Evolutionary conservation across 2,329 filamentous ascomycete genomes (phyloP).

Genomic region (Neoascochyta sp.): DNA sequence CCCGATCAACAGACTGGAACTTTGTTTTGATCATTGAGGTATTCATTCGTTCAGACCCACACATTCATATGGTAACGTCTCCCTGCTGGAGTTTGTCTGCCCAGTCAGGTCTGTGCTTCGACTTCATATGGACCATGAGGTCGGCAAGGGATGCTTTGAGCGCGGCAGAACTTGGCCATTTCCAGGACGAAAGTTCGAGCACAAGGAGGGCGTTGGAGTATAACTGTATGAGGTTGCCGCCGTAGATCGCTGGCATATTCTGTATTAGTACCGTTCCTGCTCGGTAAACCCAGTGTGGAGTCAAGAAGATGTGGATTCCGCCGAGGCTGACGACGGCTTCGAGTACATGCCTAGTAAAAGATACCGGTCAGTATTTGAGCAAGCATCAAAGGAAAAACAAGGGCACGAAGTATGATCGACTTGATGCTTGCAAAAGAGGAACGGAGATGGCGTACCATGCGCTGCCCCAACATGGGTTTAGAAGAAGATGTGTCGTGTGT

Average conservation of each 20-base stretch:
- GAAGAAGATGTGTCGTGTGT: slow-evolving; percentile 32
- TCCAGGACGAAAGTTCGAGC: slow-evolving; percentile 31
- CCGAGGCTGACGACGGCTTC: slow-evolving; percentile 32
- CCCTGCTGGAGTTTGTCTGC: slow-evolving; percentile 21
- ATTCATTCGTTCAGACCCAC: too few species aligned
- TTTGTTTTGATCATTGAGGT: too few species aligned
- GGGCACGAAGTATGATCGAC: too few species aligned
- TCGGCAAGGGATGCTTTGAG: slow-evolving; percentile 28
- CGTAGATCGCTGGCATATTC: slow-evolving; percentile 28
- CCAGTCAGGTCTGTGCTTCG: slow-evolving; percentile 27
- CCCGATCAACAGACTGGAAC: too few species aligned
- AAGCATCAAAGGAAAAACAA: background rate
- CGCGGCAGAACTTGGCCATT: slow-evolving; percentile 33
- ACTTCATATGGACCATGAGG: slow-evolving; percentile 33
- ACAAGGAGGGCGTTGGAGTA: slow-evolving; percentile 36
- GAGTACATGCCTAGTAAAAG: slow-evolving; percentile 10
- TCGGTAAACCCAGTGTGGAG: slow-evolving; percentile 37
- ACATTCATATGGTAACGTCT: slow-evolving; percentile 26
- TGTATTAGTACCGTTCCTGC: slow-evolving; percentile 33
- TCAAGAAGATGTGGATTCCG: slow-evolving; percentile 31
- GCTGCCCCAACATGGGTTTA: slow-evolving; percentile 32
- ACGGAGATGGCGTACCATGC: slow-evolving; percentile 26
- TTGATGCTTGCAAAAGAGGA: background rate
- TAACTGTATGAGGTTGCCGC: slow-evolving; percentile 31
- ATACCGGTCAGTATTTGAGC: background rate